Conservation (phyloP, 2,329 filamentous ascomycete genomes). For the Sporothrix pallida region DNA sequence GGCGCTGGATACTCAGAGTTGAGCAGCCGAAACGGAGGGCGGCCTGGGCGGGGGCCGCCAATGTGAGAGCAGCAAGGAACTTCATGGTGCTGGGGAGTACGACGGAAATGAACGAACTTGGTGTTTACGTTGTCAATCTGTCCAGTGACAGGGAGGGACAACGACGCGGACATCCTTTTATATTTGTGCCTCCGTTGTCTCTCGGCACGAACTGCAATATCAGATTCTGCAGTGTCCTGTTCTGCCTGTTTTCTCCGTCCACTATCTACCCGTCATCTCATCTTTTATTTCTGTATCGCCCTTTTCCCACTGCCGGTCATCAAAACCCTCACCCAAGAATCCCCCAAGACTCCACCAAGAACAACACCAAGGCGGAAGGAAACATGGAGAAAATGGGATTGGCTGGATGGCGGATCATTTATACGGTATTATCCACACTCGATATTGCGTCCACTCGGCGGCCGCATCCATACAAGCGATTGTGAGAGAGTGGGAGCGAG, state of each 20-base stretch:
- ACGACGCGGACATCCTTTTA: background rate
- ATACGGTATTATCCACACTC: background rate
- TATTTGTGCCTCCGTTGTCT: background rate
- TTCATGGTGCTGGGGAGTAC: background rate
- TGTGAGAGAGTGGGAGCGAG: too few relatives aligned
- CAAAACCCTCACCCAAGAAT: background rate
- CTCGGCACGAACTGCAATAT: background rate
- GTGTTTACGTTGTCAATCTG: background rate
- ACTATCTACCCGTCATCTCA: slow-evolving; percentile 9
- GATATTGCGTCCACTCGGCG: slow-evolving; percentile 6
- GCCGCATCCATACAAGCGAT: slow-evolving; percentile 24
- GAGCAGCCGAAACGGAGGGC: slow-evolving; percentile 53
- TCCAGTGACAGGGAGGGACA: background rate
- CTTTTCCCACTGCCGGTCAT: background rate
- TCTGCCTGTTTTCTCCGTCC: background rate
- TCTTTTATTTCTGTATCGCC: background rate
- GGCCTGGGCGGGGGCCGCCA: background rate
- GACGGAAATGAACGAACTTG: background rate
- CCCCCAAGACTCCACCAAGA: background rate
- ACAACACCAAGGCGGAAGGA: background rate
- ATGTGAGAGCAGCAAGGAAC: background rate
- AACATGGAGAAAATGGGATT: background rate
- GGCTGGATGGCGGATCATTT: background rate
- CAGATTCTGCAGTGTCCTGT: background rate
- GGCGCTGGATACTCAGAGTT: slow-evolving; percentile 54